Percentiles rank a stretch among this genome's conserved stretches.
Evolutionary conservation across 495 filamentous ascomycete species (phyloP).

Genomic region (Podospora pseudoanserina): DNA sequence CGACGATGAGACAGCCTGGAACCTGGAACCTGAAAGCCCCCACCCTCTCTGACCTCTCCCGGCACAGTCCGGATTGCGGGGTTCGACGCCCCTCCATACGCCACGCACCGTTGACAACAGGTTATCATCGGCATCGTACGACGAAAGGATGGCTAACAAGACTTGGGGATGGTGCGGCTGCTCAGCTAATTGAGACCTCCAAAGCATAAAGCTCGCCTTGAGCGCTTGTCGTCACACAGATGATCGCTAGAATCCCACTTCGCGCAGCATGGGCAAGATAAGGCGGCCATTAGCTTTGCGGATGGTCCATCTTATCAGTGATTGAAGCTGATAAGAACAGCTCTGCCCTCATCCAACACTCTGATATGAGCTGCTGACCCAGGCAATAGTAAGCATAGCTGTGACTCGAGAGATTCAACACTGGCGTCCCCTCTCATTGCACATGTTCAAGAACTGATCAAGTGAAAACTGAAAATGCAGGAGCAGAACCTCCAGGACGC

Average conservation of each 20-base stretch:
- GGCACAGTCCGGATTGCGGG: not conserved
- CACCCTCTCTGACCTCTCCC: not conserved
- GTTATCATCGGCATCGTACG: slow-evolving; percentile 5
- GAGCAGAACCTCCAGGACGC: too few species aligned
- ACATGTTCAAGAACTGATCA: too few species aligned
- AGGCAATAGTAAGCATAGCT: too few species aligned
- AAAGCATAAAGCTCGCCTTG: not conserved
- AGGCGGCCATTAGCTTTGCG: not conserved
- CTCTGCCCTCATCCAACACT: not conserved
- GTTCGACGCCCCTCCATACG: not conserved
- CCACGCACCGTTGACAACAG: not conserved
- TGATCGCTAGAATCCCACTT: too few species aligned
- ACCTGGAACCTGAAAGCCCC: not conserved
- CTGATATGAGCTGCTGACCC: too few species aligned
- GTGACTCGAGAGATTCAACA: too few species aligned
- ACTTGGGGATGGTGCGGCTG: not conserved
- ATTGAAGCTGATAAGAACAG: not conserved
- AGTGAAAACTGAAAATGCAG: too few species aligned
- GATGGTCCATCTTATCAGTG: not conserved
- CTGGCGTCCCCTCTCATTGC: too few species aligned
- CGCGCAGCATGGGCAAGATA: not conserved
- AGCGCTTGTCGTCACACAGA: not conserved
- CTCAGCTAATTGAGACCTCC: not conserved
- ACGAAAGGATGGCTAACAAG: slow-evolving; percentile 1
- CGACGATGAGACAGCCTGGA: too few species aligned